Percentiles rank a stretch among this genome's conserved stretches.
Conservation (phyloP, 164 flowering plant species). For the Dillenia turbinata region DNA sequence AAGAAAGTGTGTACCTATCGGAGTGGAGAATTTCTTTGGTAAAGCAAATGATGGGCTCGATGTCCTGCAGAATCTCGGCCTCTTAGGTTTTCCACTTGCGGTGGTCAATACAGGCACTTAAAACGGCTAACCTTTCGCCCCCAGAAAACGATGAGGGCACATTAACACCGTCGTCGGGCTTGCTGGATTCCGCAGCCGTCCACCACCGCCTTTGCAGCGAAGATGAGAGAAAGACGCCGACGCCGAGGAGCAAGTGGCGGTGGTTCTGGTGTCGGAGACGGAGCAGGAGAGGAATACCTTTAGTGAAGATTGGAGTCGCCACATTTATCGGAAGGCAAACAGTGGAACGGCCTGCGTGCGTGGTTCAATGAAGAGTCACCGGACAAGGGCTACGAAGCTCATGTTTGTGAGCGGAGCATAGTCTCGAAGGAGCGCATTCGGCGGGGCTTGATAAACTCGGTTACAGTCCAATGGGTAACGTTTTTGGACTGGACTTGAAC, state of each 20-base stretch:
- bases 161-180: conserved; percentile 12
- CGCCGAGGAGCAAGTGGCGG: background rate
- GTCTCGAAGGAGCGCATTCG: too few relatives aligned
- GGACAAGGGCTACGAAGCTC: too few relatives aligned
- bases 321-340: conserved; percentile 5
- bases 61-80: conserved; percentile 57
- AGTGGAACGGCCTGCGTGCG: too few relatives aligned
- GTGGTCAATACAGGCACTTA: conserved; percentile 32
- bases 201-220: conserved; percentile 4
- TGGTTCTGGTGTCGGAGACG: conserved; percentile 8
- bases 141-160: too few relatives aligned
- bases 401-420: too few relatives aligned
- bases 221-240: conserved; percentile 8
- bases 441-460: too few relatives aligned
- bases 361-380: too few relatives aligned
- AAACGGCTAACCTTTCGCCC: background rate
- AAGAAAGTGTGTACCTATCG: conserved; percentile 34
- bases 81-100: conserved; percentile 65
- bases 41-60: conserved; percentile 44
- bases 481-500: too few relatives aligned
- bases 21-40: conserved; percentile 81
- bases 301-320: conserved; percentile 39
- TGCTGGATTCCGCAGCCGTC: conserved; percentile 15
- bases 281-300: conserved; percentile 31
- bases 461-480: too few relatives aligned